These are phyloP conservation scores for Aspergillus conjunctus DNA, from an alignment of 495 filamentous ascomycete genomes.

Conservation along the genomic window DNA sequence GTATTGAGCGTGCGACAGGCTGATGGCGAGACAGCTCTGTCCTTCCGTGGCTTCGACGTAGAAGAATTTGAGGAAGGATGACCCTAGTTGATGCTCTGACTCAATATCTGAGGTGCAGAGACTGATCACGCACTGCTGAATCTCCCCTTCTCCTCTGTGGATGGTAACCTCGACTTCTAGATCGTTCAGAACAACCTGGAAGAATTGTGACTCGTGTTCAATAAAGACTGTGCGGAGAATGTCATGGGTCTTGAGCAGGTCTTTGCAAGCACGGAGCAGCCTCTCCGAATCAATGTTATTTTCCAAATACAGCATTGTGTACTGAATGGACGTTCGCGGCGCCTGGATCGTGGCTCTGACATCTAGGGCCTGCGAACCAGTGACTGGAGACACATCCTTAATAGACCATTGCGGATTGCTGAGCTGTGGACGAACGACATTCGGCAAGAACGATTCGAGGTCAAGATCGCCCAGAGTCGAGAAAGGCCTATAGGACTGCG, in stretches of 20 bases:
- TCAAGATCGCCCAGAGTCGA: slow-evolving; percentile 38
- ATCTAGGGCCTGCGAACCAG: slow-evolving; percentile 49
- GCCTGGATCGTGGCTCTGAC: slow-evolving; percentile 52
- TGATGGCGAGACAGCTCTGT: slow-evolving; percentile 52
- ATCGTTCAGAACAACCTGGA: slow-evolving; percentile 55
- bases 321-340: slow-evolving; percentile 49
- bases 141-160: slow-evolving; percentile 35
- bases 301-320: slow-evolving; percentile 46
- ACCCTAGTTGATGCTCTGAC: slow-evolving; percentile 51
- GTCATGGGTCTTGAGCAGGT: slow-evolving; percentile 56
- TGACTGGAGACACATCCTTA: slow-evolving; percentile 36
- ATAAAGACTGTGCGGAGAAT: slow-evolving; percentile 69
- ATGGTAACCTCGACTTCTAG: slow-evolving; percentile 37
- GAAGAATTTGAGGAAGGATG: slow-evolving; percentile 57
- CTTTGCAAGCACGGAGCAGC: slow-evolving; percentile 37
- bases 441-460: slow-evolving; percentile 31
- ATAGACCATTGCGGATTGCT: slow-evolving; percentile 33
- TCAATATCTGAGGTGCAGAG: slow-evolving; percentile 45
- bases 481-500: slow-evolving; percentile 36
- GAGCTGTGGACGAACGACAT: slow-evolving; percentile 34
- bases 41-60: slow-evolving; percentile 42
- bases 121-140: slow-evolving; percentile 43
- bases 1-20: slow-evolving; percentile 69
- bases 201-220: slow-evolving; percentile 45
- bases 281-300: slow-evolving; percentile 28